These are phyloP conservation scores for Termitomyces sp. DNA, from an alignment of 768 basidiomycete genomes.

Conservation along the genomic window DNA sequence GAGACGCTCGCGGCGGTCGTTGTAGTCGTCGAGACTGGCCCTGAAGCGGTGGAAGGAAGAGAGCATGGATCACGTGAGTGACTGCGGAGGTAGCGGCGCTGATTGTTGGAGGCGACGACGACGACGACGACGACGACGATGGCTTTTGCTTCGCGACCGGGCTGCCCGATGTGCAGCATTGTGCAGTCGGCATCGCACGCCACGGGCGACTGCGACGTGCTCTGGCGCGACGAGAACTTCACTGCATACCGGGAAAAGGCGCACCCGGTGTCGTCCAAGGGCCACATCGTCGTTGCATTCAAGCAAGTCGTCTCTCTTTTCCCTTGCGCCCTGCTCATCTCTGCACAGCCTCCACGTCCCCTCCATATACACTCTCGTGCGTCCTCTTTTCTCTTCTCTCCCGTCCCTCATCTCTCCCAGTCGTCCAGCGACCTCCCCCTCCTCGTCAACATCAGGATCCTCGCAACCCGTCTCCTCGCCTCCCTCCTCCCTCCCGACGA, in stretches of 20 bases:
- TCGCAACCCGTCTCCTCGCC: slow-evolving; percentile 54
- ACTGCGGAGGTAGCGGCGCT: not conserved
- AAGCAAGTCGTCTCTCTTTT: slow-evolving; percentile 46
- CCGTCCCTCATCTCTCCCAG: slow-evolving; percentile 30
- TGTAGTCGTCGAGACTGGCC: slow-evolving; percentile 72
- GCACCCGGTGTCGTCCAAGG: slow-evolving; percentile 69
- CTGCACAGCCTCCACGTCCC: slow-evolving; percentile 66
- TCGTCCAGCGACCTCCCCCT: slow-evolving; percentile 75
- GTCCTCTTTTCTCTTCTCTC: slow-evolving; percentile 24
- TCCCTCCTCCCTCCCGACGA: slow-evolving; percentile 37
- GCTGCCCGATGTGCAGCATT: slow-evolving; percentile 77
- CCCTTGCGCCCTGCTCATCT: slow-evolving; percentile 3
- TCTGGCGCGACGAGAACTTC: slow-evolving; percentile 78
- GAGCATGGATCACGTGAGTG: slow-evolving; percentile 17
- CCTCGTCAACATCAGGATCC: slow-evolving; percentile 57
- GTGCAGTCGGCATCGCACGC: slow-evolving; percentile 52
- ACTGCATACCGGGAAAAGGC: slow-evolving; percentile 70
- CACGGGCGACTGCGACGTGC: slow-evolving; percentile 49
- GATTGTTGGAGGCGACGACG: slow-evolving; percentile 1
- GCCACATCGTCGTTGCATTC: slow-evolving; percentile 72
- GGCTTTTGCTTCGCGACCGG: slow-evolving; percentile 59
- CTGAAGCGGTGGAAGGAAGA: slow-evolving; percentile 59
- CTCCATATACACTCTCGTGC: slow-evolving; percentile 69
- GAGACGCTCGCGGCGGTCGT: slow-evolving; percentile 86
- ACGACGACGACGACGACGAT: slow-evolving; percentile 32